Percentiles rank a stretch among this genome's conserved stretches.
phyloP scores from a whole-genome alignment of 805 yeast species.

The Ogataea ganodermae region DNA sequence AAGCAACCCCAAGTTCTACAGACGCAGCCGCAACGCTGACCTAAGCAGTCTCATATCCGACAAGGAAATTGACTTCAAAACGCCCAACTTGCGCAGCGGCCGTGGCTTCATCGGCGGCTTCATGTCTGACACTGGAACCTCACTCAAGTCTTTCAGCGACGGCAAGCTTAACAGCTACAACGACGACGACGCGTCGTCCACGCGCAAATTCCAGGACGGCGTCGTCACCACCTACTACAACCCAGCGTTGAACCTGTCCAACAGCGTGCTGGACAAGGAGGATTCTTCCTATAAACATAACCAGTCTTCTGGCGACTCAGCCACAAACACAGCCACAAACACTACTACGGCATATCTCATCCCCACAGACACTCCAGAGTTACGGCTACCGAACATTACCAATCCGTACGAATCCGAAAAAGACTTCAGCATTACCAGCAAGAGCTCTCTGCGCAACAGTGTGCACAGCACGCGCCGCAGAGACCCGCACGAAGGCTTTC shows the following conservation, averaged over 20 bases:
- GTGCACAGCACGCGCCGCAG: not conserved
- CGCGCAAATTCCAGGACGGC: constrained; percentile 11
- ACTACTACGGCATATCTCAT: constrained; percentile 7
- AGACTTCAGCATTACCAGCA: constrained; percentile 3
- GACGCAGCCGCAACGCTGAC: constrained; percentile 19
- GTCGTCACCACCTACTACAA: constrained; percentile 8
- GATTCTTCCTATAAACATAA: constrained; percentile 2
- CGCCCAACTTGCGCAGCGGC: constrained; percentile 14
- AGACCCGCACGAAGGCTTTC: constrained; percentile 5
- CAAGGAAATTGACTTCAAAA: constrained; percentile 19
- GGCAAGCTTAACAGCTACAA: constrained; percentile 5
- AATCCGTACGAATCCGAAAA: constrained; percentile 17
- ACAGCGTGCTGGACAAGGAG: constrained; percentile 8
- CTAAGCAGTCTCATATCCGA: constrained; percentile 14
- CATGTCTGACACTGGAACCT: constrained; percentile 6
- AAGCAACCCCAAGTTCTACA: constrained; percentile 16
- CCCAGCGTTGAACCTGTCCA: constrained; percentile 8
- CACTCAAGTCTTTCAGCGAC: constrained; percentile 10
- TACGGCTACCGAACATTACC: constrained; percentile 17
- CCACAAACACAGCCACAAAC: constrained; percentile 3
- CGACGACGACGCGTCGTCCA: constrained; percentile 12
- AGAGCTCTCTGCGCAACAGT: constrained; percentile 1
- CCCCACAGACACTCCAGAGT: constrained; percentile 10
- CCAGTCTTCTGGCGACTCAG: constrained; percentile 2
- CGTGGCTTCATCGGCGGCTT: constrained; percentile 15